Evolutionary conservation across 306 rosid species (phyloP).

Genomic region (Fragaria ananassa): DNA sequence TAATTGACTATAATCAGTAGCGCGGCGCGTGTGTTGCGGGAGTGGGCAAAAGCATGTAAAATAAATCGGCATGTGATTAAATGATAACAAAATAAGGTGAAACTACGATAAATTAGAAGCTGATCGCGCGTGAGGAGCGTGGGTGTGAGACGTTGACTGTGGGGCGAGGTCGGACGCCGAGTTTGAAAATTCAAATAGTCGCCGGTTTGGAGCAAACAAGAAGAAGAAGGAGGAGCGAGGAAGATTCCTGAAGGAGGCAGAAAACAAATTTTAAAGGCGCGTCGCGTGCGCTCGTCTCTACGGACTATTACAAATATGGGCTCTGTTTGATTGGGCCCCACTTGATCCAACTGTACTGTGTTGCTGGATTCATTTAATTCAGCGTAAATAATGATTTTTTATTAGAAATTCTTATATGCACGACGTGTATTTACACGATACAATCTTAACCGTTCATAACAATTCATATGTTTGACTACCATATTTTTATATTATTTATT

Average conservation of each 20-base stretch:
- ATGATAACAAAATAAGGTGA: neutral
- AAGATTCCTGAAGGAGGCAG: constrained; percentile 46
- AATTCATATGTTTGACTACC: no score
- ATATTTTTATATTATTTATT: no score
- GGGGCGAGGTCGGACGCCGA: constrained; percentile 41
- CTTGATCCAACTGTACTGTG: neutral
- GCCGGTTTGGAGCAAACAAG: constrained; percentile 2
- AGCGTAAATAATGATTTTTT: neutral
- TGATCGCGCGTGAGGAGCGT: neutral
- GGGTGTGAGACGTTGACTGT: neutral
- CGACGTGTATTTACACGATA: no score
- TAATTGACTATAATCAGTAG: neutral
- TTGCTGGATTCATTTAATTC: neutral
- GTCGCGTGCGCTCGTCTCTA: neutral
- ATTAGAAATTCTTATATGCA: no score
- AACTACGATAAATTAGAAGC: neutral
- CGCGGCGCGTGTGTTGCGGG: constrained; percentile 1
- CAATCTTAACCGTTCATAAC: no score
- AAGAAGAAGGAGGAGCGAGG: neutral
- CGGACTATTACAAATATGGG: neutral
- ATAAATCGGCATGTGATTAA: neutral
- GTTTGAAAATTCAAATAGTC: constrained; percentile 38
- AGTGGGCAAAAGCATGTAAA: neutral
- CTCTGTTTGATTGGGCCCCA: neutral
- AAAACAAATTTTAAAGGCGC: neutral